Evolutionary conservation across 2,329 filamentous ascomycete genomes (phyloP).

Genomic region (Botrytis byssoidea): DNA sequence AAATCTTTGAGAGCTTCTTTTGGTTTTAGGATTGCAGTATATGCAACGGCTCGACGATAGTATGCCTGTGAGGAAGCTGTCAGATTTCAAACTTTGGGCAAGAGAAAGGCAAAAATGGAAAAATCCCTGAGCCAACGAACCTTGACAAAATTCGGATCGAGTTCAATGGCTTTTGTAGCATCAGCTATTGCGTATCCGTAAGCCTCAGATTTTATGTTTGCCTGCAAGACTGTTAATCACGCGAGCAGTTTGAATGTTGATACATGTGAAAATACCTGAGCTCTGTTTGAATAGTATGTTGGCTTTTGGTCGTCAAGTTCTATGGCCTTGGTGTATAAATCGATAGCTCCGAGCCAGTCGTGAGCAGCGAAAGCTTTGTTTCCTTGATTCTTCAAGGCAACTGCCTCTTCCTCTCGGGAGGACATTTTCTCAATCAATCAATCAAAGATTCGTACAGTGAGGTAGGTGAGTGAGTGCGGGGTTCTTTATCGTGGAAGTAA

Average conservation of each 20-base stretch:
- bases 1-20: slow-evolving; percentile 90
- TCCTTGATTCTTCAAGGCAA: slow-evolving; percentile 85
- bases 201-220: slow-evolving; percentile 91
- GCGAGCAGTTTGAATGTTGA: slow-evolving; percentile 41
- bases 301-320: slow-evolving; percentile 78
- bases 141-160: slow-evolving; percentile 87
- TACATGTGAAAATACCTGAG: slow-evolving; percentile 64
- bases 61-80: slow-evolving; percentile 63
- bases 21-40: slow-evolving; percentile 85
- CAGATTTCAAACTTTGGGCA: neutral
- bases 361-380: slow-evolving; percentile 89
- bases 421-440: slow-evolving; percentile 29
- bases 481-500: neutral
- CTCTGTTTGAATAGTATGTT: slow-evolving; percentile 90
- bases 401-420: slow-evolving; percentile 60
- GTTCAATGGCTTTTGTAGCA: slow-evolving; percentile 84
- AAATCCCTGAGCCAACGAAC: slow-evolving; percentile 45
- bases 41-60: slow-evolving; percentile 88
- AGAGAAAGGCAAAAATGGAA: neutral
- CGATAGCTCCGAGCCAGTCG: slow-evolving; percentile 80
- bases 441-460: slow-evolving; percentile 5
- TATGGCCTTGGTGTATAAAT: slow-evolving; percentile 86
- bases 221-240: slow-evolving; percentile 59
- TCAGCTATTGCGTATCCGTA: slow-evolving; percentile 92
- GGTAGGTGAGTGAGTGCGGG: slow-evolving; percentile 5